These are phyloP conservation scores for Phaeosphaeria sp. DNA, from an alignment of 2,329 filamentous ascomycete species.

Conservation along the genomic window DNA sequence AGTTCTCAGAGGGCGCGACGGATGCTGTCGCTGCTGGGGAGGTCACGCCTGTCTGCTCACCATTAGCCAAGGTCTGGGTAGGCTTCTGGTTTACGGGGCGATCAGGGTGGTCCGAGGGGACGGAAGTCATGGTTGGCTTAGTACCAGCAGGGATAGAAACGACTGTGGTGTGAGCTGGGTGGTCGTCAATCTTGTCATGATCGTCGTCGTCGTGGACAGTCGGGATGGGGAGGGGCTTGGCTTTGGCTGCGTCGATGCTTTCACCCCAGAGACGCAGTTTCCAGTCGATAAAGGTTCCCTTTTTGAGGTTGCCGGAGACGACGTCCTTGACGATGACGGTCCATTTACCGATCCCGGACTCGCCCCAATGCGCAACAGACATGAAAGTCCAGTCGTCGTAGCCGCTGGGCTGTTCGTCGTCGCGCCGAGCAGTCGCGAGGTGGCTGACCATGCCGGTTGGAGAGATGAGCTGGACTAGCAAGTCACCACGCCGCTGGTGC, in stretches of 20 bases:
- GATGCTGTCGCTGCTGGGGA: constrained; percentile 24
- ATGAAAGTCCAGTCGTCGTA: constrained; percentile 99
- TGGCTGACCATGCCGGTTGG: constrained; percentile 83
- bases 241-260: constrained; percentile 75
- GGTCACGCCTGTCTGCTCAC: constrained; percentile 29
- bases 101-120: constrained; percentile 56
- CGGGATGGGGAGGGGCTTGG: constrained; percentile 80
- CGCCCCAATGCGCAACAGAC: constrained; percentile 97
- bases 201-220: constrained; percentile 83
- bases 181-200: constrained; percentile 67
- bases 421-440: constrained; percentile 75
- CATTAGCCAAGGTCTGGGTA: constrained; percentile 31
- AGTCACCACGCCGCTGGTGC: constrained; percentile 84
- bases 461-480: constrained; percentile 90
- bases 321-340: constrained; percentile 89
- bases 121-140: constrained; percentile 50
- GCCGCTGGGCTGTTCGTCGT: constrained; percentile 71
- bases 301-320: constrained; percentile 71
- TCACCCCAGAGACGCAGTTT: constrained; percentile 95
- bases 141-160: constrained; percentile 56
- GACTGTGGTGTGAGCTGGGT: constrained; percentile 67
- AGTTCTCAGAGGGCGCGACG: constrained; percentile 51
- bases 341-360: constrained; percentile 87
- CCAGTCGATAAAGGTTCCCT: constrained; percentile 87
- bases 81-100: constrained; percentile 68